These are phyloP conservation scores for Clonostachys rosea DNA, from an alignment of 2,329 filamentous ascomycete genomes.

Conservation along the genomic window DNA sequence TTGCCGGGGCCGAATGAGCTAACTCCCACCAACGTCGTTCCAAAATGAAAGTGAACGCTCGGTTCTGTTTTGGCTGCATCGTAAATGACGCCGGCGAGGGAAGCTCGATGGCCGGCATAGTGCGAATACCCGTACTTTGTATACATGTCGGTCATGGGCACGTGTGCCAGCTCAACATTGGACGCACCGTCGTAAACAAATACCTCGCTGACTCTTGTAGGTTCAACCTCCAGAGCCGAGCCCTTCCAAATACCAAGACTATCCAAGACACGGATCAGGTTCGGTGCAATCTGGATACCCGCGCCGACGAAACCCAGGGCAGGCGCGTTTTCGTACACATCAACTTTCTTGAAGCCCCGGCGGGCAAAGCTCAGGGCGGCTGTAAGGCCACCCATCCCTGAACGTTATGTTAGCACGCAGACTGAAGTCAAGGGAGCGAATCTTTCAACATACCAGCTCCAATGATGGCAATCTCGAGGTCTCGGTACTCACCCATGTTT, in stretches of 20 bases:
- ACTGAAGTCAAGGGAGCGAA: too few species aligned
- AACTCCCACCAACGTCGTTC: slow-evolving; percentile 49
- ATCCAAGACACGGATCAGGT: slow-evolving; percentile 75
- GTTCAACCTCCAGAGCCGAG: slow-evolving; percentile 59
- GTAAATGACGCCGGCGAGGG: slow-evolving; percentile 65
- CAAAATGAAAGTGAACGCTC: slow-evolving; percentile 66
- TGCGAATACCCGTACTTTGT: slow-evolving; percentile 70
- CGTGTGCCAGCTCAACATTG: slow-evolving; percentile 65
- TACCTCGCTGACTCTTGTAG: slow-evolving; percentile 65
- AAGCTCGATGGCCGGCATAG: slow-evolving; percentile 74
- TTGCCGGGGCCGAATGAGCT: slow-evolving; percentile 55
- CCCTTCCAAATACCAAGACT: slow-evolving; percentile 67
- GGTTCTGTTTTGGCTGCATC: slow-evolving; percentile 62
- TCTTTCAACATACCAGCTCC: neutral
- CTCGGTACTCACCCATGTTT: too few species aligned
- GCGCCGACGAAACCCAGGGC: slow-evolving; percentile 78
- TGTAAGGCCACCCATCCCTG: slow-evolving; percentile 76
- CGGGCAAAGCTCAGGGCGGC: slow-evolving; percentile 69
- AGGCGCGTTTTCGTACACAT: slow-evolving; percentile 70
- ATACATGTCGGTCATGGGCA: slow-evolving; percentile 63
- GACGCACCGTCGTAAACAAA: slow-evolving; percentile 70
- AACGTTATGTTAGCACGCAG: neutral
- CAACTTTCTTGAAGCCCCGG: slow-evolving; percentile 68
- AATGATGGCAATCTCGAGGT: neutral
- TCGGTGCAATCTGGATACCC: slow-evolving; percentile 78